Evolutionary conservation across 768 basidiomycete species (phyloP), one percentile per base, ranked within the genome.

Genomic region (Pleurotus platypus): DNA sequence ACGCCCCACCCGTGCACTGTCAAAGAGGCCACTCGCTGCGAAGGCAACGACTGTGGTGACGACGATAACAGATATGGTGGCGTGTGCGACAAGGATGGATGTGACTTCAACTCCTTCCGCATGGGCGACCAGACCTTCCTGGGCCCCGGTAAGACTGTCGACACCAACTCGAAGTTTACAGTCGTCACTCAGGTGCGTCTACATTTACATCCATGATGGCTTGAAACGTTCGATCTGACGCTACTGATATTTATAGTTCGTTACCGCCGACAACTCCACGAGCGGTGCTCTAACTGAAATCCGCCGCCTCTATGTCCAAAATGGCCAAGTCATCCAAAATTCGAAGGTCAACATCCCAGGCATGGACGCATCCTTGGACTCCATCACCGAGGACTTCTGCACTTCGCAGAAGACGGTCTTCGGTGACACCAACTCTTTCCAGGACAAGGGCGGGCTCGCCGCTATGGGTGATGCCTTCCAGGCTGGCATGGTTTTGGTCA

Each of bases 21-120:
- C 50, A 58, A 58, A 37, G 66, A 67, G 46, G 69, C 65, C 60
- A 69, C 67, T 22, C 62, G 58, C n/a, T 77, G 75, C 67, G 48
- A 56, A 42, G 72, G 71, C 39, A 63, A 61, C 48, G 61, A 67
- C 30, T 72, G 72, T 53, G 65, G 68, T 51, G 66, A 61, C 46
- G 27, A 27, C 20, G 62, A 62, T 62, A 61, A 69, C 61, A 60
- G 70, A 45, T 71, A 73, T 66, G 64, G 63, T 60, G 67, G 70
- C 39, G 60, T 72, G 42, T 77, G 76, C 64, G 75, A 77, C 66
- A 60, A 63, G 57, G 73, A 72, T 59, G 75, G 76, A 53, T 78
- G 76, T 66, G 74, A 75, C 62, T 78, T 74, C 74, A 78, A 77
- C 69, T 73, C 76, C n/a, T 78, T 63, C 67, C 72, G 76, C 60